phyloP scores from a whole-genome alignment of 1,284 basidiomycete genomes.

The Naganishia albida region DNA sequence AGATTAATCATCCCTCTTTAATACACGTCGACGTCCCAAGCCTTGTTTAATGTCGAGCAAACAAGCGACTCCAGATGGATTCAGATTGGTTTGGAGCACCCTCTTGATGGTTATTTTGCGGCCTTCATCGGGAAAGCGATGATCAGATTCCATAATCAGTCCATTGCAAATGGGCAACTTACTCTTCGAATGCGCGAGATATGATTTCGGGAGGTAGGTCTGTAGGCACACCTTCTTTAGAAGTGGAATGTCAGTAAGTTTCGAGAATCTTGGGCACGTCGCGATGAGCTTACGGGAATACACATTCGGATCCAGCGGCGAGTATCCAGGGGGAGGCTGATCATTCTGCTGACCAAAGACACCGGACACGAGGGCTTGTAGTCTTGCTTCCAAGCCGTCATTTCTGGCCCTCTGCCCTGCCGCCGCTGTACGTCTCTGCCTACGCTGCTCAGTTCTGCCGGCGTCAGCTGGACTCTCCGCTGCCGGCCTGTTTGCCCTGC shows the following conservation, averaged over 20 bases:
- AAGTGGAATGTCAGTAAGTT: background rate
- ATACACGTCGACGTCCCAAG: no score
- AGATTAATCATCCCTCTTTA: no score
- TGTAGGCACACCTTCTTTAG: conserved; percentile 49
- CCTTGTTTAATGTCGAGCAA: background rate
- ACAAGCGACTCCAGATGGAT: conserved; percentile 15
- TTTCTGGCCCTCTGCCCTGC: conserved; percentile 6
- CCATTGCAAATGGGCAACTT: background rate
- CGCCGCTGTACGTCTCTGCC: conserved; percentile 23
- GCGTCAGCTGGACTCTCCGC: background rate
- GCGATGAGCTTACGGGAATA: conserved; percentile 44
- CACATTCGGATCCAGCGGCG: conserved; percentile 53
- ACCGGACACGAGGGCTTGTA: conserved; percentile 19
- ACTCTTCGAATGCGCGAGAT: conserved; percentile 51
- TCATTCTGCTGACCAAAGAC: conserved; percentile 27
- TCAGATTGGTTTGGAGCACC: background rate
- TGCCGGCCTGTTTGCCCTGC: conserved; percentile 37
- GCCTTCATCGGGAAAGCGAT: background rate
- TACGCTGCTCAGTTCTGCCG: conserved; percentile 17
- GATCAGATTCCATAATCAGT: no score
- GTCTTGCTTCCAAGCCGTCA: conserved; percentile 23
- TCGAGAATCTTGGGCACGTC: background rate
- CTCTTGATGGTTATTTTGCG: background rate
- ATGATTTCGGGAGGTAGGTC: conserved; percentile 54
- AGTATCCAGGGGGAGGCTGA: conserved; percentile 52